phyloP scores from a whole-genome alignment of 129 eudicot genomes.

The Tanacetum coccineum region DNA sequence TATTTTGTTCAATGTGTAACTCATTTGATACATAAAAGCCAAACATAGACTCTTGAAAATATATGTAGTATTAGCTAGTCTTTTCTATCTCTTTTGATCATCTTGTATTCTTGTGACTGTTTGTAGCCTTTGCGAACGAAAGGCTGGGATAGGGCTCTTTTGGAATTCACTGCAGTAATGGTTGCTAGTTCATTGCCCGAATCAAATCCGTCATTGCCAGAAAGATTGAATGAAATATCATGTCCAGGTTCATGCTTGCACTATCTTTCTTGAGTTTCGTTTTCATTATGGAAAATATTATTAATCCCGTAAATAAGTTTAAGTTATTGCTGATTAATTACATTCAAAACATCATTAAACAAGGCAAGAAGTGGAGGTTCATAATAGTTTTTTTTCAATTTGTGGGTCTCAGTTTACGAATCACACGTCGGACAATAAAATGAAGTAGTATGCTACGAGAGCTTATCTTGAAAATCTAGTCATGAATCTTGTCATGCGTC shows the following conservation, averaged over 20 bases:
- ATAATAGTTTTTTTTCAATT: too few relatives aligned
- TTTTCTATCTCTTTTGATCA: neutral
- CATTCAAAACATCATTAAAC: neutral
- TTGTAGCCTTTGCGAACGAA: too few relatives aligned
- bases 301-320: too few relatives aligned
- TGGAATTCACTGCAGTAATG: conserved; percentile 68
- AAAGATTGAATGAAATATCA: conserved; percentile 67
- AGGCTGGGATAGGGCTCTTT: too few relatives aligned
- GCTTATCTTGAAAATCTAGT: too few relatives aligned
- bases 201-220: conserved; percentile 50
- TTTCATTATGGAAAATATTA: too few relatives aligned
- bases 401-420: neutral
- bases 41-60: neutral
- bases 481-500: too few relatives aligned
- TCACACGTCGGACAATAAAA: neutral
- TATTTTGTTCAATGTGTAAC: conserved; percentile 6
- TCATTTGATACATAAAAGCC: too few relatives aligned
- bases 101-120: neutral
- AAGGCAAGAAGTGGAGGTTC: conserved; percentile 1
- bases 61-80: neutral
- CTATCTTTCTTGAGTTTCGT: neutral
- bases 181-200: conserved; percentile 58
- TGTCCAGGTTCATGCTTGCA: conserved; percentile 66
- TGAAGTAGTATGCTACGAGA: too few relatives aligned
- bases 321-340: conserved; percentile 7